Base-by-base conservation (phyloP, 2,329 filamentous ascomycete species). In the Colletotrichum eleusines region DNA sequence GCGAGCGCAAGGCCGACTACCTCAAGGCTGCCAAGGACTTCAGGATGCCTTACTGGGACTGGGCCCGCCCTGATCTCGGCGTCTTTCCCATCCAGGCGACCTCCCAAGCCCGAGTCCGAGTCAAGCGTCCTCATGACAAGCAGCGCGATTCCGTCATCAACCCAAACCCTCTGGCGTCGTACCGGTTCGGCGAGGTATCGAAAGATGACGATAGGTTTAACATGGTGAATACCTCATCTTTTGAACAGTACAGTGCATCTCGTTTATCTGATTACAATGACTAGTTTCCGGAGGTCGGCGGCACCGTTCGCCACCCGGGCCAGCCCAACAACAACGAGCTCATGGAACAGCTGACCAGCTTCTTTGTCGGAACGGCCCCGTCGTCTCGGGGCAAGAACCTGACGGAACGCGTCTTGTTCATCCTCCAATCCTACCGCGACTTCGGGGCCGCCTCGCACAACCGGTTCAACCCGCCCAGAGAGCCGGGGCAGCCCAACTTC, bases 11-110 rank as follows among this genome's bases (percentile, higher is more conserved):
- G 6, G 64, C 69, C 38, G 70, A 74, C 33, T 81, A 80, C 58
- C 55, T 74, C 3, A 58, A 67, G 1, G 78, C 78, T 0, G 78
- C 77, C 31, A 71, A 76, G 59, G 62, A 65, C 26, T 79, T 80
- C 72, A 74, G 79, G 1, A 70, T 79, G 7, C 79, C 79, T 0
- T 81, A 79, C 66, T 81, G 78, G 72, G 80, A 82, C 72, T 81
- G 79, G 79, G 68, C 68, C 18, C 68, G 68, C 28, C 68, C 68
- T 26, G 66, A 69, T 38, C 66, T 72, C 42, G 65, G 66, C 11
- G 66, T 72, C 6, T 72, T 72, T 35, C 60, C 80, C 74, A 1
- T 73, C 70, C 12, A 75, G 69, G 35, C 74, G 53, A 33, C 73
- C 62, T 55, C 72, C 59, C 53, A 74, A 3, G 66, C 66, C 14